Evolutionary conservation across 371 early-diverging fungal species (phyloP).

Genomic region (Mortierella sp.): DNA sequence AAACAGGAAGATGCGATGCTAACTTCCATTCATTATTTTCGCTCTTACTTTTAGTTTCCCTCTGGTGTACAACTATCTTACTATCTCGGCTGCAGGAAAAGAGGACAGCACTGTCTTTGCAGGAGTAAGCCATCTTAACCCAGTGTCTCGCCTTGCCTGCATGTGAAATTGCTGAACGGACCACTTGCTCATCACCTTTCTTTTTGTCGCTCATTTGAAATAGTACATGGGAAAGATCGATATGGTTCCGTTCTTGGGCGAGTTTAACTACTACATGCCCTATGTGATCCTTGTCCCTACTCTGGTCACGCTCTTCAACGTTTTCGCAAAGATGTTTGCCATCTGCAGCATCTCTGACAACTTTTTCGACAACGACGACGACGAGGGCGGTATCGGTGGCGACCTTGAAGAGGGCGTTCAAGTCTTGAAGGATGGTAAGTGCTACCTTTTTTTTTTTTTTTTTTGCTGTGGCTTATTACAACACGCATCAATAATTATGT

Average conservation of each 20-base stretch:
- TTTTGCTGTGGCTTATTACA: no score
- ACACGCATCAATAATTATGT: no score
- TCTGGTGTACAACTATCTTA: constrained; percentile 94
- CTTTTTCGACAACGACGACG: constrained; percentile 69
- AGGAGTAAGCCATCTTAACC: constrained; percentile 24
- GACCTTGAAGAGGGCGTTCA: constrained; percentile 57
- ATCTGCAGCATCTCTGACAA: constrained; percentile 74
- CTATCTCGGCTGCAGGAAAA: constrained; percentile 69
- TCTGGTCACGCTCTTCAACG: constrained; percentile 79
- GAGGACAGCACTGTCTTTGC: constrained; percentile 54
- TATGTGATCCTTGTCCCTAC: constrained; percentile 85
- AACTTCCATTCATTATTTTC: background rate
- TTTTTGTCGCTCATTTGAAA: constrained; percentile 18
- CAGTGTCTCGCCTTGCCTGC: background rate
- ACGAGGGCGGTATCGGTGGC: constrained; percentile 58
- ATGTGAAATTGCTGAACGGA: constrained; percentile 21
- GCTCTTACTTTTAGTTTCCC: constrained; percentile 73
- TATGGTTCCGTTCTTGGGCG: constrained; percentile 90
- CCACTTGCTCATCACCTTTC: constrained; percentile 12
- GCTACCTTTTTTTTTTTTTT: background rate
- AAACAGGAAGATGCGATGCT: background rate
- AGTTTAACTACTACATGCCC: constrained; percentile 92
- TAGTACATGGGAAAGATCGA: constrained; percentile 90
- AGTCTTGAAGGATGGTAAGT: constrained; percentile 49
- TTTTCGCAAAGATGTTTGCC: constrained; percentile 82